These are phyloP conservation scores for Aspergillus arachidicola DNA, from an alignment of 2,329 filamentous ascomycete species.

Conservation along the genomic window DNA sequence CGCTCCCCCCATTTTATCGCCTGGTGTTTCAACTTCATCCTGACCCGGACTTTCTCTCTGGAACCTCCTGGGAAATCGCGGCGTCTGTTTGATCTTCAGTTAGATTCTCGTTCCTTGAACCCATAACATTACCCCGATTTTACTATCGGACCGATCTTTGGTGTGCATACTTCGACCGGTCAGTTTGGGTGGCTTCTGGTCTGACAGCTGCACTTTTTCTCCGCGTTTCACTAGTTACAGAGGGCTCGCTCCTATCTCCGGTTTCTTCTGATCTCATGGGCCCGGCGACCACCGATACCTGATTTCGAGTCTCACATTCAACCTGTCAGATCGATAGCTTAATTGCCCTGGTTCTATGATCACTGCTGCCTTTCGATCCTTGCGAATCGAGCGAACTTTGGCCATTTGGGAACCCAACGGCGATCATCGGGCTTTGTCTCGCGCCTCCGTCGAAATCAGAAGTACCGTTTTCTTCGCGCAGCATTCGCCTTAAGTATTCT, in stretches of 20 bases:
- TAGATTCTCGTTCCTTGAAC: neutral
- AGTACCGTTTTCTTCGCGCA: neutral
- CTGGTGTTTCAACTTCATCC: slow-evolving; percentile 7
- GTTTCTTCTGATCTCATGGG: slow-evolving; percentile 8
- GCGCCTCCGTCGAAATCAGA: slow-evolving; percentile 12
- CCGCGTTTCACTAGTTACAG: slow-evolving; percentile 19
- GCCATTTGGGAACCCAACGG: slow-evolving; percentile 19
- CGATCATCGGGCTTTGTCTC: slow-evolving; percentile 13
- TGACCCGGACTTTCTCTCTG: neutral
- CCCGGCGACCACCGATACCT: slow-evolving; percentile 7
- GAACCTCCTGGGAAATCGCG: neutral
- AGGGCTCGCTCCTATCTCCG: slow-evolving; percentile 3
- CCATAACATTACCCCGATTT: neutral
- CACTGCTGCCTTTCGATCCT: slow-evolving; percentile 8
- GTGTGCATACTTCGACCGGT: neutral
- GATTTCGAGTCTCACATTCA: slow-evolving; percentile 5
- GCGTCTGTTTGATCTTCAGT: neutral
- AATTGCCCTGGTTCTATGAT: slow-evolving; percentile 8
- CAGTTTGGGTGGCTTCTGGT: slow-evolving; percentile 9
- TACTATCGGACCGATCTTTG: too few species aligned
- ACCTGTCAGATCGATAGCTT: slow-evolving; percentile 22
- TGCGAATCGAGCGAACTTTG: slow-evolving; percentile 8
- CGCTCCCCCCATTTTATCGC: slow-evolving; percentile 7
- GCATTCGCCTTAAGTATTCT: neutral
- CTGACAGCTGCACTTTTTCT: slow-evolving; percentile 21